Conservation (phyloP, 2,329 filamentous ascomycete genomes). For the Aspergillus fischeri region DNA sequence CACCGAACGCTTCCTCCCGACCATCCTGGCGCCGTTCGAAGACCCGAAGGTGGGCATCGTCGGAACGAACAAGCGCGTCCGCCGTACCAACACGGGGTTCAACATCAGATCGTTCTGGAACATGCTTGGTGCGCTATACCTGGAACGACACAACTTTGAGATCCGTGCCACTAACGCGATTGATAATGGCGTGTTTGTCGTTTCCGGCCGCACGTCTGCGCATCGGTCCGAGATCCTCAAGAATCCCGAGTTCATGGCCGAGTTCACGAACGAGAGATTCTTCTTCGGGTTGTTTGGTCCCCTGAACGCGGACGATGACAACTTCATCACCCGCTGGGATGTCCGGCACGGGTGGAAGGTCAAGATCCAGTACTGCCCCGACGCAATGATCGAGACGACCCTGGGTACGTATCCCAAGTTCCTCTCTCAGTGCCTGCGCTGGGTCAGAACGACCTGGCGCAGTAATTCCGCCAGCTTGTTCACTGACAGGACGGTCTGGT, state of each 20-base stretch:
- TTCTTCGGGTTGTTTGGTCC: slow-evolving; percentile 44
- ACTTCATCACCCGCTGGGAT: slow-evolving; percentile 55
- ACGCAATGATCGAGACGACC: slow-evolving; percentile 50
- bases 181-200: slow-evolving; percentile 57
- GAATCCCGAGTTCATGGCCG: slow-evolving; percentile 38
- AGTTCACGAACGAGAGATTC: slow-evolving; percentile 51
- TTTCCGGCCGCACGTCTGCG: slow-evolving; percentile 54
- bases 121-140: slow-evolving; percentile 56
- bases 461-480: slow-evolving; percentile 51
- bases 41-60: slow-evolving; percentile 50
- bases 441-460: slow-evolving; percentile 57
- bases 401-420: slow-evolving; percentile 52
- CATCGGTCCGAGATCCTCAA: slow-evolving; percentile 51
- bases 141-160: slow-evolving; percentile 61
- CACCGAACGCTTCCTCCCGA: slow-evolving; percentile 34
- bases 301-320: slow-evolving; percentile 58
- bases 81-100: slow-evolving; percentile 29
- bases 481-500: slow-evolving; percentile 37
- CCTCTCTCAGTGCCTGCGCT: slow-evolving; percentile 51
- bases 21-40: slow-evolving; percentile 43
- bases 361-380: slow-evolving; percentile 50
- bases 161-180: slow-evolving; percentile 53
- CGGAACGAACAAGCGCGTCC: slow-evolving; percentile 54
- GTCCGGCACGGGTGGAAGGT: slow-evolving; percentile 51
- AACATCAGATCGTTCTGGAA: slow-evolving; percentile 42